A percentile compares a stretch with the other conserved stretches of the same genome.
Conservation (phyloP, 179 eudicot genomes). For the Silene coronaria region DNA sequence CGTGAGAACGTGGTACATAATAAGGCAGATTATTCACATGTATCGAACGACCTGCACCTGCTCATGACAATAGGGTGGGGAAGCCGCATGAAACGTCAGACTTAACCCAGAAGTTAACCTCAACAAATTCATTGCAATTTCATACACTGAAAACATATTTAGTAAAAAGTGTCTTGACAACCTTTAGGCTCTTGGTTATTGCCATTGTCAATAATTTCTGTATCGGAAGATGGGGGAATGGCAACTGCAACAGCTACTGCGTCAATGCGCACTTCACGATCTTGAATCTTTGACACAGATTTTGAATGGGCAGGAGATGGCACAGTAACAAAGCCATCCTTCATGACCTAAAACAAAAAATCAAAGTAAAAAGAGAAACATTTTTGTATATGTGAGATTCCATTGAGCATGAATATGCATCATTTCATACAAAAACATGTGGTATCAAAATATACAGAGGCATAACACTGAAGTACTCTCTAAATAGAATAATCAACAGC, state of each 20-base stretch:
- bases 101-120: background rate
- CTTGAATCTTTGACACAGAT: slow-evolving; percentile 38
- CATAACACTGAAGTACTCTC: background rate
- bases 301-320: slow-evolving; percentile 40
- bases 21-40: slow-evolving; percentile 64
- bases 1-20: slow-evolving; percentile 37
- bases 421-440: background rate
- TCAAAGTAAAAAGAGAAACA: background rate
- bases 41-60: slow-evolving; percentile 75
- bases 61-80: background rate
- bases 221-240: slow-evolving; percentile 26
- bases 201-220: slow-evolving; percentile 42
- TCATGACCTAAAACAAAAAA: slow-evolving; percentile 34
- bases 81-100: background rate
- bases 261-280: slow-evolving; percentile 32
- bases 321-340: slow-evolving; percentile 34
- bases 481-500: background rate
- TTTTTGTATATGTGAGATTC: no score
- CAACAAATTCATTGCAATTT: background rate
- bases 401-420: background rate
- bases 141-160: background rate
- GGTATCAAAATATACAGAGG: background rate
- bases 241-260: slow-evolving; percentile 24
- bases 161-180: background rate
- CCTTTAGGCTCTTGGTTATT: slow-evolving; percentile 51